A percentile compares a stretch with the other conserved stretches of the same genome.
These are phyloP conservation scores for Solanum arcanum DNA, from an alignment of 257 asterid genomes.

Conservation along the genomic window DNA sequence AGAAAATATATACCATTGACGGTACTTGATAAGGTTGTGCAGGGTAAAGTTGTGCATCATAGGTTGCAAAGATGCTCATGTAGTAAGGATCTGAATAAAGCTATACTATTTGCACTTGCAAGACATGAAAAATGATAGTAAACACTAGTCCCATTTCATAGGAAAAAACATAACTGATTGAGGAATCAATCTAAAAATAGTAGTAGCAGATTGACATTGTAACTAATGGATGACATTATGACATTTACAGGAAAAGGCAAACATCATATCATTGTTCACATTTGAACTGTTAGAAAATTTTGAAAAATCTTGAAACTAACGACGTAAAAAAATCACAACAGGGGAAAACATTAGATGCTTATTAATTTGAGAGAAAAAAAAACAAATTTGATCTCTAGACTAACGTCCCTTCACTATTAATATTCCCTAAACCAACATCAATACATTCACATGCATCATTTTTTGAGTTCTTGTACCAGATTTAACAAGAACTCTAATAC, in stretches of 20 bases:
- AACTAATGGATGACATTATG: too few relatives aligned
- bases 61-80: conserved; percentile 77
- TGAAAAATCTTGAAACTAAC: neutral
- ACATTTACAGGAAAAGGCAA: neutral
- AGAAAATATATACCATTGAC: conserved; percentile 47
- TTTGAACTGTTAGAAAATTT: neutral
- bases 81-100: conserved; percentile 87
- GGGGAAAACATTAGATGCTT: neutral
- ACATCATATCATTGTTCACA: neutral
- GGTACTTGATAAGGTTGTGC: conserved; percentile 74
- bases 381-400: neutral
- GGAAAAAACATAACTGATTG: neutral
- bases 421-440: neutral
- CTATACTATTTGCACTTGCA: conserved; percentile 71
- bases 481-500: neutral
- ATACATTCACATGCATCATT: neutral
- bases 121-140: neutral
- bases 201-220: neutral
- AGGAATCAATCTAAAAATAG: neutral
- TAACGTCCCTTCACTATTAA: neutral
- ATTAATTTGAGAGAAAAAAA: neutral
- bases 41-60: conserved; percentile 60
- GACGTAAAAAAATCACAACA: neutral
- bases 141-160: neutral
- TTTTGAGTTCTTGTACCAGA: neutral